Evolutionary conservation across 2,329 filamentous ascomycete species (phyloP).

Genomic region (Didymosphaeria variabile): DNA sequence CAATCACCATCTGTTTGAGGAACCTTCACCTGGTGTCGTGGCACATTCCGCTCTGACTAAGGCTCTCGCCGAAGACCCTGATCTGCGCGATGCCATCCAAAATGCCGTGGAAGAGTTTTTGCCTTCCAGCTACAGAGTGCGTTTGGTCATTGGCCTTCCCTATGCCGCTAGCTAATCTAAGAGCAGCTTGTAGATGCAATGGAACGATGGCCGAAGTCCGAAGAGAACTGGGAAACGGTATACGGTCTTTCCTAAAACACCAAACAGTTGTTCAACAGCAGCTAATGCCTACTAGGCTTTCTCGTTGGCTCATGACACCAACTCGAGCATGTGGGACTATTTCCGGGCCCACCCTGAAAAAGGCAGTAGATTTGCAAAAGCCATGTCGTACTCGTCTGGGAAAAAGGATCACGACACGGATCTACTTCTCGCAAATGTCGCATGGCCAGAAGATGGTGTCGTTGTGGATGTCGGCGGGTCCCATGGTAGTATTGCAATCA

Average conservation of each 20-base stretch:
- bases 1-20: neutral
- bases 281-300: neutral
- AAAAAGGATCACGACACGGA: no score
- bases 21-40: neutral
- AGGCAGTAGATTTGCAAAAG: neutral
- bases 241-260: no score
- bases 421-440: constrained; percentile 17
- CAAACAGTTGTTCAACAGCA: no score
- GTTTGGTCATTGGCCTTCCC: no score
- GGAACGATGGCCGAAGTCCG: constrained; percentile 3
- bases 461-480: constrained; percentile 27
- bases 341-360: neutral
- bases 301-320: neutral
- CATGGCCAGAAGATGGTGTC: constrained; percentile 16
- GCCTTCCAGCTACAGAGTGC: neutral
- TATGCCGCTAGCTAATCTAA: no score
- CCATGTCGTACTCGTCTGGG: neutral
- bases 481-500: constrained; percentile 23
- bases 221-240: constrained; percentile 6
- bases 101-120: constrained; percentile 1
- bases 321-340: neutral
- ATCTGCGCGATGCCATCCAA: no score
- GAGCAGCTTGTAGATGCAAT: constrained; percentile 1
- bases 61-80: neutral
- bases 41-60: neutral